Conservation (phyloP, 106 monocot species). For the Dendrobium chrysotoxum region DNA sequence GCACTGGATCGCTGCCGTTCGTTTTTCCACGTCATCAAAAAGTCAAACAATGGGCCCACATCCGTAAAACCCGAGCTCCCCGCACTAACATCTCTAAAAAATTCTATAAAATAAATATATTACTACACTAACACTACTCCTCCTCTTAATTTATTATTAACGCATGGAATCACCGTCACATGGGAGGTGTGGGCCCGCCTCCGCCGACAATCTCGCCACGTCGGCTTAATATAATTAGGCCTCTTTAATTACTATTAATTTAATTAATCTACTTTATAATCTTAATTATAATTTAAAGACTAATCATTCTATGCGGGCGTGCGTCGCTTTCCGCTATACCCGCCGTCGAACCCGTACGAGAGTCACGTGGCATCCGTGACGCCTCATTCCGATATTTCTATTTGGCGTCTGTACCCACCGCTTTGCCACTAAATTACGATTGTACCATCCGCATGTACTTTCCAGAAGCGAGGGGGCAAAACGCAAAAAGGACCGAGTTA, state of each 20-base stretch:
- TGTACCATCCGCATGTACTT: background rate
- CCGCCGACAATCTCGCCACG: background rate
- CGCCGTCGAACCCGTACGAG: background rate
- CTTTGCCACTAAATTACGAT: background rate
- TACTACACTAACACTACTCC: no score
- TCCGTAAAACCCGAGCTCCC: background rate
- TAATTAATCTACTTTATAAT: background rate
- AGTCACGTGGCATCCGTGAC: conserved; percentile 1
- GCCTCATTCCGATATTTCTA: background rate
- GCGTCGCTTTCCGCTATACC: conserved; percentile 1
- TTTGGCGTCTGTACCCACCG: background rate
- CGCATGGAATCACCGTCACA: background rate
- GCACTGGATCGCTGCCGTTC: background rate
- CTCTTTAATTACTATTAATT: background rate
- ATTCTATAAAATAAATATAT: no score
- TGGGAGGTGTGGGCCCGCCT: background rate
- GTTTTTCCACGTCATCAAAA: background rate
- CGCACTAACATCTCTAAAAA: no score
- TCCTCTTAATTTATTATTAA: no score
- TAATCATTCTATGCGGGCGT: conserved; percentile 3
- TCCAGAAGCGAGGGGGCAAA: background rate
- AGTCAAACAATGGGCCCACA: background rate
- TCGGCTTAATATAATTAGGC: background rate
- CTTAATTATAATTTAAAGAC: no score
- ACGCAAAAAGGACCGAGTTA: background rate